phyloP scores from a whole-genome alignment of 2,329 filamentous ascomycete species.

The Cercospora brassicicola region DNA sequence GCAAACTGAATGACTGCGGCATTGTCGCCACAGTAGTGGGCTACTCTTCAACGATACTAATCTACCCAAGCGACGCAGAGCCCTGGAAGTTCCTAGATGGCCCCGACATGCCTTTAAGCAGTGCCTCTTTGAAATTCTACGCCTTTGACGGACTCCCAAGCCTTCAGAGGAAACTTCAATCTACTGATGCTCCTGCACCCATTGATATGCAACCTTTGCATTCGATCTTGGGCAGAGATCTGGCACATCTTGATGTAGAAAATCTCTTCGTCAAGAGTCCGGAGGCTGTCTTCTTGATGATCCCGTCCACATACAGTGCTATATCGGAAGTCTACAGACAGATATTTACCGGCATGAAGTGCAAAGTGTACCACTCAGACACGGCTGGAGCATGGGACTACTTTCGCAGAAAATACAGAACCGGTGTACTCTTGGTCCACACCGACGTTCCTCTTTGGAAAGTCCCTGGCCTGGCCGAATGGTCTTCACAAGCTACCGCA shows the following conservation, averaged over 20 bases:
- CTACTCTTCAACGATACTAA: constrained; percentile 24
- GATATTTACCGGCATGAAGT: constrained; percentile 25
- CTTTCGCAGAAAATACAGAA: constrained; percentile 23
- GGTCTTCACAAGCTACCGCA: constrained; percentile 32
- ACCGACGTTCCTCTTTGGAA: constrained; percentile 39
- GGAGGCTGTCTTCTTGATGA: constrained; percentile 32
- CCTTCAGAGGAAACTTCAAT: not conserved
- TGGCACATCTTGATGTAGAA: constrained; percentile 16
- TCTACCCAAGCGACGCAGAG: constrained; percentile 32
- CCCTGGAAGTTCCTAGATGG: constrained; percentile 33
- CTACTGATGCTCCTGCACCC: not conserved
- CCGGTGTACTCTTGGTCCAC: constrained; percentile 33
- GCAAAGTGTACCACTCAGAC: constrained; percentile 31
- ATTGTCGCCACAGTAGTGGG: constrained; percentile 23
- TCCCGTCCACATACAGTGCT: constrained; percentile 22
- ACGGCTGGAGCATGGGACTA: constrained; percentile 32
- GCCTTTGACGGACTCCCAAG: constrained; percentile 16
- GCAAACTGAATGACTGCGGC: constrained; percentile 27
- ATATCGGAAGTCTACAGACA: constrained; percentile 29
- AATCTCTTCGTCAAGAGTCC: constrained; percentile 8
- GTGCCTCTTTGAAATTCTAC: constrained; percentile 18
- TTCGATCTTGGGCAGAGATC: not conserved
- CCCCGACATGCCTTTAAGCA: not conserved
- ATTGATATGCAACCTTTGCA: not conserved
- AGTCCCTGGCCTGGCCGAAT: constrained; percentile 38